phyloP scores from a whole-genome alignment of 2,329 filamentous ascomycete genomes.

The Colletotrichum orchidophilum region DNA sequence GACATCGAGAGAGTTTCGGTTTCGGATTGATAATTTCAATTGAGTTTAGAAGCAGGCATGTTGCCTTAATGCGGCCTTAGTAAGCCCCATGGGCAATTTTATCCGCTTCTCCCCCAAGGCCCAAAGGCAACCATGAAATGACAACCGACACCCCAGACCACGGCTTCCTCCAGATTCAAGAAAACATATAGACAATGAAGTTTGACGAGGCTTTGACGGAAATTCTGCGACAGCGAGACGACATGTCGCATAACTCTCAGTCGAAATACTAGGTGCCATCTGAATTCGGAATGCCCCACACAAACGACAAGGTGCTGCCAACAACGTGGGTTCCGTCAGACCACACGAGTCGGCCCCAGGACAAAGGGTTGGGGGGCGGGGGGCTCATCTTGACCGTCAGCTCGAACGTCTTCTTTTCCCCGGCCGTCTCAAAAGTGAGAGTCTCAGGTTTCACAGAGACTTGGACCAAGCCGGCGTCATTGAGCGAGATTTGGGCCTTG shows the following conservation, averaged over 20 bases:
- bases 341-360: slow-evolving; percentile 25
- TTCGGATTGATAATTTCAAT: not conserved
- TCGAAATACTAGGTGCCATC: not conserved
- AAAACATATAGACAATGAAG: not conserved
- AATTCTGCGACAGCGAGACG: not conserved
- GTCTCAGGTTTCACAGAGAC: slow-evolving; percentile 2
- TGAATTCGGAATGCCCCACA: not conserved
- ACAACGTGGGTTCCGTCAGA: slow-evolving; percentile 30
- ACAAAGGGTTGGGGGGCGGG: not conserved
- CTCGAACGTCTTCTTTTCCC: slow-evolving; percentile 2
- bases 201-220: not conserved
- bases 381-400: not conserved
- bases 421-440: not conserved
- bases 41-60: not conserved
- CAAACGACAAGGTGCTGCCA: slow-evolving; percentile 27
- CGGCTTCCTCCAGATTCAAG: not conserved
- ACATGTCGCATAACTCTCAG: not conserved
- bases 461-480: not conserved
- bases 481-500: slow-evolving; percentile 12
- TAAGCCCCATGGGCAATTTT: not conserved
- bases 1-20: not conserved
- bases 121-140: not conserved
- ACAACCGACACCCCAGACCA: not conserved
- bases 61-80: not conserved
- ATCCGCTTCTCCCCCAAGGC: not conserved